Percentiles rank a stretch among this genome's conserved stretches.
Evolutionary conservation across 768 basidiomycete genomes (phyloP).

Genomic region (Hericium erinaceus): DNA sequence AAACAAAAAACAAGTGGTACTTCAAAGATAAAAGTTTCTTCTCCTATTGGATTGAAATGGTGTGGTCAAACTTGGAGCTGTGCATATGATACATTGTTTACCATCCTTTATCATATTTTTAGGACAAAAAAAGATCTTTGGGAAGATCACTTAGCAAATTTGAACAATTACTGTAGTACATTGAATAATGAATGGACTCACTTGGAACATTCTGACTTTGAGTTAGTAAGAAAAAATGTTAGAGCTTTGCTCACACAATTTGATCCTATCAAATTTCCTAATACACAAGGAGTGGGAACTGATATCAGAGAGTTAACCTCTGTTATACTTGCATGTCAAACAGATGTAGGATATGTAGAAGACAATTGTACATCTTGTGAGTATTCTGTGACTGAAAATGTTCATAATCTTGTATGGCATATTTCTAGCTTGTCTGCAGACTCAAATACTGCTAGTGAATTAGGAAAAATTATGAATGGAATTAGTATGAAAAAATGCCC

Average conservation of each 20-base stretch:
- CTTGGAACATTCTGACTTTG: not conserved
- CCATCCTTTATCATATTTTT: not conserved
- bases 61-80: slow-evolving; percentile 1
- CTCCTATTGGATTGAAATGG: not conserved
- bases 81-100: slow-evolving; percentile 6
- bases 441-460: not conserved
- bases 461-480: not conserved
- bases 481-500: not conserved
- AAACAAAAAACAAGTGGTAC: not conserved
- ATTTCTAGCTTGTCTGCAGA: no score
- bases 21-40: not conserved
- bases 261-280: not conserved
- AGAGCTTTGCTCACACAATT: not conserved
- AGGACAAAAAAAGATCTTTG: not conserved
- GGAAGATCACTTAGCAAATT: not conserved
- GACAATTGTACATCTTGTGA: not conserved
- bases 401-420: not conserved
- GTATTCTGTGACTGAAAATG: not conserved
- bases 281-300: not conserved
- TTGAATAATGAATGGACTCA: not conserved
- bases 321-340: not conserved
- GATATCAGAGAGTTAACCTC: not conserved
- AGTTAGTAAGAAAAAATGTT: not conserved
- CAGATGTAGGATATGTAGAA: not conserved
- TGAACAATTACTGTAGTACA: not conserved